phyloP scores from a whole-genome alignment of 2,329 filamentous ascomycete species.

The Alternaria burnsii region DNA sequence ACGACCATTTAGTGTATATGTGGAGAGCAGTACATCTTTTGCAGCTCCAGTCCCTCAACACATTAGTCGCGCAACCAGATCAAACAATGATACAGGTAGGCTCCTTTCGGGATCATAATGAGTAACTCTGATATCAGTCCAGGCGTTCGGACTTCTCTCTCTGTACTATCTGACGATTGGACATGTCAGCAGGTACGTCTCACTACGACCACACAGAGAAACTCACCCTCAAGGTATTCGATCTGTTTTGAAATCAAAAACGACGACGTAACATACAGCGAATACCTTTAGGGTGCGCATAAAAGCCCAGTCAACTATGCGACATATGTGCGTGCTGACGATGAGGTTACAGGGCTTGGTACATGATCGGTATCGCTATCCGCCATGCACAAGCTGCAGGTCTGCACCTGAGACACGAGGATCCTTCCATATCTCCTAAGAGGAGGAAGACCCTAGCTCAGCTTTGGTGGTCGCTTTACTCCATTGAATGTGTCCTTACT shows the following conservation, averaged over 20 bases:
- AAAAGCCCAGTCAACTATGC: background rate
- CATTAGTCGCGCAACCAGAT: constrained; percentile 36
- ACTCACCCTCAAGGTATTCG: background rate
- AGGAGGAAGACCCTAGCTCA: constrained; percentile 42
- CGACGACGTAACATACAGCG: background rate
- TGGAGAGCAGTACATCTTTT: constrained; percentile 27
- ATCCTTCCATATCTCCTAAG: constrained; percentile 22
- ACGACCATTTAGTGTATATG: constrained; percentile 48
- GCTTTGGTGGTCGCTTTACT: constrained; percentile 51
- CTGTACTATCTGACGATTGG: constrained; percentile 50
- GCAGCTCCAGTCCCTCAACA: constrained; percentile 31
- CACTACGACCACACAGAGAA: background rate
- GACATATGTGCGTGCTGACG: constrained; percentile 15
- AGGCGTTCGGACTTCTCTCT: constrained; percentile 46
- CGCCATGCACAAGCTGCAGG: constrained; percentile 49
- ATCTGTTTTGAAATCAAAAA: background rate
- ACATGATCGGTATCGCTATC: constrained; percentile 46
- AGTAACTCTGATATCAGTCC: constrained; percentile 19
- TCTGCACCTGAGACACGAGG: constrained; percentile 47
- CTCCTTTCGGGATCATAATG: background rate
- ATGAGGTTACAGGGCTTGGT: constrained; percentile 44
- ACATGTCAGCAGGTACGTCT: constrained; percentile 50
- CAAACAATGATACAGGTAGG: constrained; percentile 25
- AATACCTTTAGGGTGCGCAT: background rate
- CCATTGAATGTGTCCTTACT: constrained; percentile 45